These are phyloP conservation scores for Moesziomyces sp. DNA, from an alignment of 1,284 basidiomycete species.

Conservation along the genomic window DNA sequence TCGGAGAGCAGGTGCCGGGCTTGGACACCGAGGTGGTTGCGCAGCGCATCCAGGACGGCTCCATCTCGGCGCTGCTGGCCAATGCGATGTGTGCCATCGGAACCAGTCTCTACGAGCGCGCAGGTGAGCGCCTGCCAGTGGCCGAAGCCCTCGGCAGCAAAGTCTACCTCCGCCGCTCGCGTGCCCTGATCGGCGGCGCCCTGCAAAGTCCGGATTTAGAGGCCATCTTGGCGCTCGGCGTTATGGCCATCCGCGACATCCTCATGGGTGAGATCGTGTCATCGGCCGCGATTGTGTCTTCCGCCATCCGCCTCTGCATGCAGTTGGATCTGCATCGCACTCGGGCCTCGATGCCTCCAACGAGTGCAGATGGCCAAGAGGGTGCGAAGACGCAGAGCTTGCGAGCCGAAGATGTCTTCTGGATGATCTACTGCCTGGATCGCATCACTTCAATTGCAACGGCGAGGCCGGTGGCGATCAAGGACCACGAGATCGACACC, in stretches of 20 bases:
- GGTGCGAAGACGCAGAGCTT: constrained; percentile 1
- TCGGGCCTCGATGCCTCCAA: not conserved
- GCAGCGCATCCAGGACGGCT: constrained; percentile 21
- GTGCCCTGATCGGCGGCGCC: constrained; percentile 32
- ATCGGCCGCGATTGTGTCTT: constrained; percentile 26
- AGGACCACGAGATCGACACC: constrained; percentile 39
- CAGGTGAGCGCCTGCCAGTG: constrained; percentile 5
- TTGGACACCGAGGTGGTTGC: constrained; percentile 27
- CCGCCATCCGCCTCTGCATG: constrained; percentile 32
- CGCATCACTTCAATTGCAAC: constrained; percentile 41
- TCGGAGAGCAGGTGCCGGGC: constrained; percentile 43
- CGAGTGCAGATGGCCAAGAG: constrained; percentile 1
- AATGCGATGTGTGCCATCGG: constrained; percentile 43
- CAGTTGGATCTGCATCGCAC: constrained; percentile 39
- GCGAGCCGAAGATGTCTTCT: constrained; percentile 22
- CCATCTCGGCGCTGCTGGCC: constrained; percentile 37
- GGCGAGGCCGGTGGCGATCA: constrained; percentile 29
- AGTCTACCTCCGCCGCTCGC: constrained; percentile 23
- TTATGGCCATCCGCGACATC: constrained; percentile 39
- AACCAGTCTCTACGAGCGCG: constrained; percentile 29
- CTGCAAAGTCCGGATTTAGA: constrained; percentile 32
- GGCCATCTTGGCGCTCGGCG: constrained; percentile 31
- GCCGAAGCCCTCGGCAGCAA: constrained; percentile 28
- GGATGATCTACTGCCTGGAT: constrained; percentile 43
- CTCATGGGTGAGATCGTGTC: constrained; percentile 31